Conservation (phyloP, 2,329 filamentous ascomycete genomes). For the Pyricularia sp. region DNA sequence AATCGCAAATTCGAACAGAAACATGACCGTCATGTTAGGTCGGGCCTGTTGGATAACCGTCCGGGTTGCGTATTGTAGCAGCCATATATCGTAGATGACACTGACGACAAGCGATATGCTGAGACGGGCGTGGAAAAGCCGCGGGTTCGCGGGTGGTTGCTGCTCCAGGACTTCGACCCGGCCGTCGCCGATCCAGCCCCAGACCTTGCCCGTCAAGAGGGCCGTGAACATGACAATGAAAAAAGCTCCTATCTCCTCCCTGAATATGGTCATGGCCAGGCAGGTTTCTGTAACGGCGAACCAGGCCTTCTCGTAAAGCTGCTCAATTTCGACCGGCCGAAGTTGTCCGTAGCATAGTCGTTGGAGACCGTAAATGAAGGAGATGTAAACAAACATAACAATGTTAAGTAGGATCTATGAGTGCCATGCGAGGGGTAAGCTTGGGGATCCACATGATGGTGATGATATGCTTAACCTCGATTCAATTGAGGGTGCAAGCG, state of each 20-base stretch:
- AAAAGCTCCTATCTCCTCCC: slow-evolving; percentile 87
- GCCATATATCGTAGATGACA: slow-evolving; percentile 62
- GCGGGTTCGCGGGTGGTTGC: slow-evolving; percentile 79
- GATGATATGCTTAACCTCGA: neutral
- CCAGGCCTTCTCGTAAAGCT: slow-evolving; percentile 95
- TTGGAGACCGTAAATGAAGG: slow-evolving; percentile 76
- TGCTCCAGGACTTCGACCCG: slow-evolving; percentile 91
- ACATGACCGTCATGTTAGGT: slow-evolving; percentile 99
- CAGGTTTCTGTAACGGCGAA: slow-evolving; percentile 95
- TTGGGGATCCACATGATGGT: slow-evolving; percentile 3
- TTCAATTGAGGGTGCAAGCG: slow-evolving; percentile 15
- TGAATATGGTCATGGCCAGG: slow-evolving; percentile 94
- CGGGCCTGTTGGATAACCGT: slow-evolving; percentile 76
- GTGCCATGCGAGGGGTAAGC: neutral
- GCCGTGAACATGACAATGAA: slow-evolving; percentile 94
- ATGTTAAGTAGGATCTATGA: slow-evolving; percentile 82
- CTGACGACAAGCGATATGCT: slow-evolving; percentile 68
- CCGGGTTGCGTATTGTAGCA: slow-evolving; percentile 70
- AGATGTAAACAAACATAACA: slow-evolving; percentile 66
- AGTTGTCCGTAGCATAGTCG: slow-evolving; percentile 81
- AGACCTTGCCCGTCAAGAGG: slow-evolving; percentile 86
- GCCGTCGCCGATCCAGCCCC: slow-evolving; percentile 96
- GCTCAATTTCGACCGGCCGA: slow-evolving; percentile 88
- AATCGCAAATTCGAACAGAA: slow-evolving; percentile 92
- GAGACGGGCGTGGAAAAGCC: slow-evolving; percentile 74